These are phyloP conservation scores for Pestalotiopsis sp. DNA, from an alignment of 2,329 filamentous ascomycete species.

Conservation along the genomic window DNA sequence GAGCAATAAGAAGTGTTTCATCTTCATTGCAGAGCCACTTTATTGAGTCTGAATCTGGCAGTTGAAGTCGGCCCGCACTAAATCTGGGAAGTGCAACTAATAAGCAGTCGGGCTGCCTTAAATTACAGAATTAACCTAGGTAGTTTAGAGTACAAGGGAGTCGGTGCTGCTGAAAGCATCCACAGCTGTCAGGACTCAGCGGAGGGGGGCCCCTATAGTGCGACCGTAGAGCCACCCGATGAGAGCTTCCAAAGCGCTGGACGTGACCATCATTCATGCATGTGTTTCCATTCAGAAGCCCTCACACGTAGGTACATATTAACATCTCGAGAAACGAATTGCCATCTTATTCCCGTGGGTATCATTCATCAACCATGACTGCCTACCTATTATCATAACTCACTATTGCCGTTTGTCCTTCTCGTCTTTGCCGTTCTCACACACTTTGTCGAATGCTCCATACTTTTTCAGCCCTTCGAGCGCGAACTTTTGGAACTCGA, in stretches of 20 bases:
- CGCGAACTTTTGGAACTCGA: constrained; percentile 33
- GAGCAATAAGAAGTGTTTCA: not conserved
- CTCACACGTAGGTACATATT: not conserved
- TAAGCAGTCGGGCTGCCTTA: not conserved
- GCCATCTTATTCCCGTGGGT: not conserved
- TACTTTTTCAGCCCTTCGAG: not conserved
- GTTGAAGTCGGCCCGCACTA: not conserved
- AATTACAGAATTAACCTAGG: not conserved
- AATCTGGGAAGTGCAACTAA: not conserved
- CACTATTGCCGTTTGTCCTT: not conserved
- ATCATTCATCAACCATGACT: not conserved
- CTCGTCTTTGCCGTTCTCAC: not conserved
- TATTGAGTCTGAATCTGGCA: not conserved
- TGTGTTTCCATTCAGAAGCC: not conserved
- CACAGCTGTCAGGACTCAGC: not conserved
- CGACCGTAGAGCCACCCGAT: not conserved
- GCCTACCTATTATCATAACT: not conserved
- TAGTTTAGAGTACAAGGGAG: not conserved
- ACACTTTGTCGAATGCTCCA: not conserved
- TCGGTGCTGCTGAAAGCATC: not conserved
- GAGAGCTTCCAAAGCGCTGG: not conserved
- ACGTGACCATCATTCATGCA: not conserved
- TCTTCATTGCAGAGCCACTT: not conserved
- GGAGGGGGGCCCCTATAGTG: not conserved
- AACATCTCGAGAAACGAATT: not conserved